These are phyloP conservation scores for Gastrodia elata DNA, from an alignment of 106 monocot genomes.

Conservation along the genomic window DNA sequence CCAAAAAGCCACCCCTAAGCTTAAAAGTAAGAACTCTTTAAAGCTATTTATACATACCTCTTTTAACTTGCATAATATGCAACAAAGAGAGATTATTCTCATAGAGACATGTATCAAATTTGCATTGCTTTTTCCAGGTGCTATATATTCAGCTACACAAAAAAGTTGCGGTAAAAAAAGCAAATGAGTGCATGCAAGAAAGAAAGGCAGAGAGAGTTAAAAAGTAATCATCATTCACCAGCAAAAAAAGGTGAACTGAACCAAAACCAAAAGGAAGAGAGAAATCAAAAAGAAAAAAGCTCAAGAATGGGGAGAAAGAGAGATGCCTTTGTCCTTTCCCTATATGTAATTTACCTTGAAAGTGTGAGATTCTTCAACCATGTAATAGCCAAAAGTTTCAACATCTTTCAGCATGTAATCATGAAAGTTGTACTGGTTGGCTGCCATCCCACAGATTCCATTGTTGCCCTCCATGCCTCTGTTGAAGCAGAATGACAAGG, in stretches of 20 bases:
- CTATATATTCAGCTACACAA: background rate
- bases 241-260: background rate
- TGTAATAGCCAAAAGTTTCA: background rate
- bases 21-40: no score
- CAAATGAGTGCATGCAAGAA: conserved; percentile 2
- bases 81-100: no score
- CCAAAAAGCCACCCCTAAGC: no score
- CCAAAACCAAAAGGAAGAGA: background rate
- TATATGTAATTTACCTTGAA: conserved; percentile 3
- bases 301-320: background rate
- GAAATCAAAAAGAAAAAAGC: background rate
- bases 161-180: background rate
- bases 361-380: conserved; percentile 5
- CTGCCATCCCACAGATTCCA: background rate
- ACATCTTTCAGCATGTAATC: background rate
- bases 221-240: background rate
- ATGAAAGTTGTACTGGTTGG: background rate
- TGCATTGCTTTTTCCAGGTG: no score
- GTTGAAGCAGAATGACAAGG: background rate
- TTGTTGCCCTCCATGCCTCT: background rate
- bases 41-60: no score
- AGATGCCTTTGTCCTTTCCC: background rate
- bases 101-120: no score
- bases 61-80: no score
- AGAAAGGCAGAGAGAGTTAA: background rate